phyloP scores from a whole-genome alignment of 2,329 filamentous ascomycete genomes.

The Penicillium glabrum region DNA sequence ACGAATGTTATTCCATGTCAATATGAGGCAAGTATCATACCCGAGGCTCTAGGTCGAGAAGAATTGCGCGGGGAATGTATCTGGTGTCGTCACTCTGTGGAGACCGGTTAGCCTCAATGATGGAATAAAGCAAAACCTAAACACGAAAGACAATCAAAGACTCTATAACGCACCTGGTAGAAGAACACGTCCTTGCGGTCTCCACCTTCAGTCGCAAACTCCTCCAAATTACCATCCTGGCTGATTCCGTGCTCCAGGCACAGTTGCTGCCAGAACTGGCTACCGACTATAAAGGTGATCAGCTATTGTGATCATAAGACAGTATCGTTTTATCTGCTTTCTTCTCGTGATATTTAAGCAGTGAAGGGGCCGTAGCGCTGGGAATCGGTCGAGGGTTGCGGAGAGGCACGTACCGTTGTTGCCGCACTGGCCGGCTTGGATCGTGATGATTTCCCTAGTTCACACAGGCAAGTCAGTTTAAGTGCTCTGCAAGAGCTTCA shows the following conservation, averaged over 20 bases:
- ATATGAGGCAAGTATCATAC: slow-evolving; percentile 48
- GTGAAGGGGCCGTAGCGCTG: background rate
- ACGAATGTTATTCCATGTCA: background rate
- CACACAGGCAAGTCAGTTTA: slow-evolving; percentile 5
- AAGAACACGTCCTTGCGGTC: slow-evolving; percentile 99
- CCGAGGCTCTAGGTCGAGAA: slow-evolving; percentile 91
- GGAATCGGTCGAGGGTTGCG: slow-evolving; percentile 21
- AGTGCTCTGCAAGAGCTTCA: background rate
- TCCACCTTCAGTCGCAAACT: slow-evolving; percentile 95
- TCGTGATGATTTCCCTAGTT: slow-evolving; percentile 93
- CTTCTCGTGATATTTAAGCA: background rate
- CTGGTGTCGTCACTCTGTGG: slow-evolving; percentile 88
- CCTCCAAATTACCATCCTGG: slow-evolving; percentile 93
- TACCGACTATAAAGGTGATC: slow-evolving; percentile 67
- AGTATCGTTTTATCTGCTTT: background rate
- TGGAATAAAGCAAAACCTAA: background rate
- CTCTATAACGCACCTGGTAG: slow-evolving; percentile 64
- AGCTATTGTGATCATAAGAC: slow-evolving; percentile 21
- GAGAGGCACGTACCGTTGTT: slow-evolving; percentile 79
- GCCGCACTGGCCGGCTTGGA: slow-evolving; percentile 98
- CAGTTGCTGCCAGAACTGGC: slow-evolving; percentile 98
- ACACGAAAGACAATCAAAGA: background rate
- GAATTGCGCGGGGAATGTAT: slow-evolving; percentile 94
- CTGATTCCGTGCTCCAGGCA: slow-evolving; percentile 98
- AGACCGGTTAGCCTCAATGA: slow-evolving; percentile 4